These are phyloP conservation scores for Beauveria varroae DNA, from an alignment of 2,329 filamentous ascomycete species.

Conservation along the genomic window DNA sequence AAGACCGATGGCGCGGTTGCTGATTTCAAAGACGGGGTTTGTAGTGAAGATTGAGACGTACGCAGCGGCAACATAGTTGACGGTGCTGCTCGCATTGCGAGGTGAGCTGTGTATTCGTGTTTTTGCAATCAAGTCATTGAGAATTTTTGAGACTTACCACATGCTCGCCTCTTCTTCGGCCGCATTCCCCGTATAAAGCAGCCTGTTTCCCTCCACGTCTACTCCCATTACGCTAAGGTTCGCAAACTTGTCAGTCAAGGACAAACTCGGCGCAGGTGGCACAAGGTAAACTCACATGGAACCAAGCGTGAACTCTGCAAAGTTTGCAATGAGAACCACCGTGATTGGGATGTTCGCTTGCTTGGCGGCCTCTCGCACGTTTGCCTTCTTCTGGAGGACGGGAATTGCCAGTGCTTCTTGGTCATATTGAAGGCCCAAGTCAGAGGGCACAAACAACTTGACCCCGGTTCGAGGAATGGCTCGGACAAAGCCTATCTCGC, in stretches of 20 bases:
- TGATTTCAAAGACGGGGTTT: background rate
- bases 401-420: background rate
- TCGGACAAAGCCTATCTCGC: background rate
- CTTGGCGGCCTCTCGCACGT: background rate
- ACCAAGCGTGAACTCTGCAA: no score
- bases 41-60: background rate
- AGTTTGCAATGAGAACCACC: background rate
- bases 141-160: no score
- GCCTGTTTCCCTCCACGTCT: background rate
- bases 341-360: background rate
- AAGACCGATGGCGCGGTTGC: background rate
- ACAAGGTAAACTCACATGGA: no score
- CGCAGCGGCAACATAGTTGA: background rate
- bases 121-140: background rate
- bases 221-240: background rate
- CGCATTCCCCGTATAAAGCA: background rate
- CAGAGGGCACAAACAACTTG: background rate
- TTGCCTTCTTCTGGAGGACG: background rate
- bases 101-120: background rate
- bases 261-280: no score
- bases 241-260: no score
- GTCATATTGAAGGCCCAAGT: background rate
- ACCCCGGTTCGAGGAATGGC: background rate
- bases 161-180: no score
- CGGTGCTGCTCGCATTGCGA: background rate